A percentile compares a stretch with the other conserved stretches of the same genome.
Evolutionary conservation across 257 asterid species (phyloP).

Genomic region (Solanum infundibuliforme): DNA sequence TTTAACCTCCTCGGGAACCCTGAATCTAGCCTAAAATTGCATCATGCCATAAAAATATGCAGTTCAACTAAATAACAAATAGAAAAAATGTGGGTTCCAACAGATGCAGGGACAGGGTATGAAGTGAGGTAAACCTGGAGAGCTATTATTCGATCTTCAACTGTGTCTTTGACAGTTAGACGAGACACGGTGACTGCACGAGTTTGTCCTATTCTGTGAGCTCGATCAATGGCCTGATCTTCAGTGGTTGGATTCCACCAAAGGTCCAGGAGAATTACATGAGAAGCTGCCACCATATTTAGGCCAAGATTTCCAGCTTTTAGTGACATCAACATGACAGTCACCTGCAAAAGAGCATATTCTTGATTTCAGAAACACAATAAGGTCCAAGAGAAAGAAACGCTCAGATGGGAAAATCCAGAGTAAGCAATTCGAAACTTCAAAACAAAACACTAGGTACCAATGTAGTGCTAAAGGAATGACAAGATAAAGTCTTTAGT

Average conservation of each 20-base stretch:
- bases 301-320: conserved; percentile 98
- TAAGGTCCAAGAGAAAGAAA: background rate
- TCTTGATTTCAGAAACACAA: background rate
- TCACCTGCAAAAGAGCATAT: conserved; percentile 51
- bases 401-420: background rate
- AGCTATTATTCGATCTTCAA: conserved; percentile 91
- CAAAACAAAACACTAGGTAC: background rate
- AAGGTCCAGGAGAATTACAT: conserved; percentile 90
- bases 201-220: conserved; percentile 97
- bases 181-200: conserved; percentile 88
- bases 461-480: background rate
- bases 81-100: background rate
- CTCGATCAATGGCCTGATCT: conserved; percentile 98
- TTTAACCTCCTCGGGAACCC: background rate
- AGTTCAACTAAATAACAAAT: background rate
- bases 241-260: conserved; percentile 99
- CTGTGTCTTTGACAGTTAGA: conserved; percentile 75
- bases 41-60: background rate
- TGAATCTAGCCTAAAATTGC: background rate
- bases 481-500: background rate
- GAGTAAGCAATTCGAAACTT: background rate
- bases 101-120: background rate
- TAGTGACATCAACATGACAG: conserved; percentile 93
- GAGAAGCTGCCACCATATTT: conserved; percentile 98
- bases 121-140: conserved; percentile 56